Evolutionary conservation across 164 flowering plant species (phyloP).

Genomic region (Cinnamomum chago): DNA sequence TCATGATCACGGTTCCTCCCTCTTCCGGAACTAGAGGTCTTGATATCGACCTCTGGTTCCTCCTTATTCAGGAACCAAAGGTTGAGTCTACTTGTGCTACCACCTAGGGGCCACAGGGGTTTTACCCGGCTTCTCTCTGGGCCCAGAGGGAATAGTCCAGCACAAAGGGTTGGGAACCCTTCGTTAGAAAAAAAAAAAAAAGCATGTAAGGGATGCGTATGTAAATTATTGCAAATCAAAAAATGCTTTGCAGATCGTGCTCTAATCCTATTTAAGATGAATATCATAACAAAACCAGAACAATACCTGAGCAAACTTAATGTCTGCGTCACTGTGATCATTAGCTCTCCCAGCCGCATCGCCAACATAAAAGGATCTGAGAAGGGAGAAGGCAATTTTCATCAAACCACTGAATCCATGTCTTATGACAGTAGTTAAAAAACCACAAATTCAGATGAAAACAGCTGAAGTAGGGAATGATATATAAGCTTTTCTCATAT

Average conservation of each 20-base stretch:
- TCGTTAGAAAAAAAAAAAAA: too few species aligned
- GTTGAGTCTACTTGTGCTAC: too few species aligned
- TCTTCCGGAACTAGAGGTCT: too few species aligned
- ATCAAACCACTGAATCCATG: neutral
- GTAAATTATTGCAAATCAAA: neutral
- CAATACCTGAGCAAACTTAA: constrained; percentile 62
- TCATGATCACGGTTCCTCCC: too few species aligned
- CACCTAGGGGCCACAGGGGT: too few species aligned
- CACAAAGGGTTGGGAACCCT: too few species aligned
- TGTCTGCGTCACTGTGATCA: constrained; percentile 94
- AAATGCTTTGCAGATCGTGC: neutral
- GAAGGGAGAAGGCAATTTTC: neutral
- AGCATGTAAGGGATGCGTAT: neutral
- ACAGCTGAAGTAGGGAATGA: neutral
- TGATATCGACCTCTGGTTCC: too few species aligned
- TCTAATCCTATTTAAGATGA: neutral
- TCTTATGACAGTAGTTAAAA: neutral
- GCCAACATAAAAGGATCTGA: constrained; percentile 94
- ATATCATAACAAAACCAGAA: neutral
- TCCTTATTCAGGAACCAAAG: too few species aligned
- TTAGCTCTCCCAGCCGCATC: constrained; percentile 89
- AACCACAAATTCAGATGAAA: neutral
- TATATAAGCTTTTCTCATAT: neutral
- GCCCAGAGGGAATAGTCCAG: too few species aligned
- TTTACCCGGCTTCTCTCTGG: too few species aligned